Percentiles rank a stretch among this genome's conserved stretches.
Conservation (phyloP, 2,329 filamentous ascomycete genomes). For the Fusarium heterosporum region DNA sequence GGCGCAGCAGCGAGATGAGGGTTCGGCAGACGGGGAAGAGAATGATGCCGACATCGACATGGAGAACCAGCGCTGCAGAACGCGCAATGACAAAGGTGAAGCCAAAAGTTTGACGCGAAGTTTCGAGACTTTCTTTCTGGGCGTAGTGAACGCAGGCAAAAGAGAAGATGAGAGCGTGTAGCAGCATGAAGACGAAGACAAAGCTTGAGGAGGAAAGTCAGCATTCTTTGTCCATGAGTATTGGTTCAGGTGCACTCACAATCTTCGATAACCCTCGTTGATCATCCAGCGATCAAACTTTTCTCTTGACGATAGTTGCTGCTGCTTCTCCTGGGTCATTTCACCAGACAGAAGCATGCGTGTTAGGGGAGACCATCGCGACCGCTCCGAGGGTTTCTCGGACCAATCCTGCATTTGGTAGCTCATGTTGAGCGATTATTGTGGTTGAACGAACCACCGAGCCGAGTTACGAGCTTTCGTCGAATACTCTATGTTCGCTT, state of each 20-base stretch:
- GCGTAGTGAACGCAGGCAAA: slow-evolving; percentile 85
- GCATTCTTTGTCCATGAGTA: not conserved
- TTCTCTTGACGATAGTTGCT: slow-evolving; percentile 74
- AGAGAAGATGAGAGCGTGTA: slow-evolving; percentile 81
- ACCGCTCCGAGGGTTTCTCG: slow-evolving; percentile 70
- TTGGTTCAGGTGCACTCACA: slow-evolving; percentile 65
- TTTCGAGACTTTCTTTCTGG: slow-evolving; percentile 78
- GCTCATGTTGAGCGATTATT: slow-evolving; percentile 40
- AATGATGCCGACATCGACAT: slow-evolving; percentile 84
- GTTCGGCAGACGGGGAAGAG: slow-evolving; percentile 87
- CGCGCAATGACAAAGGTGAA: slow-evolving; percentile 82
- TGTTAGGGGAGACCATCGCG: slow-evolving; percentile 85
- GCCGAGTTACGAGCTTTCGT: not conserved
- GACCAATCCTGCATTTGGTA: slow-evolving; percentile 46
- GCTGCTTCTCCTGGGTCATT: slow-evolving; percentile 79
- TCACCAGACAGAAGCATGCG: slow-evolving; percentile 86
- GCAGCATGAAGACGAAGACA: slow-evolving; percentile 78
- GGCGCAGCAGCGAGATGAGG: slow-evolving; percentile 81
- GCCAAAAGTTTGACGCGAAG: slow-evolving; percentile 75
- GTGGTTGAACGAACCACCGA: slow-evolving; percentile 5
- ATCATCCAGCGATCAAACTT: slow-evolving; percentile 90
- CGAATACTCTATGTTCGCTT: not conserved
- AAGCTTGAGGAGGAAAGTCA: slow-evolving; percentile 59
- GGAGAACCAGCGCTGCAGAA: slow-evolving; percentile 79
- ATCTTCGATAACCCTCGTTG: slow-evolving; percentile 84